Percentiles rank a stretch among this genome's conserved stretches.
These are phyloP conservation scores for Sclerotinia minor DNA, from an alignment of 2,329 filamentous ascomycete genomes.

Conservation along the genomic window DNA sequence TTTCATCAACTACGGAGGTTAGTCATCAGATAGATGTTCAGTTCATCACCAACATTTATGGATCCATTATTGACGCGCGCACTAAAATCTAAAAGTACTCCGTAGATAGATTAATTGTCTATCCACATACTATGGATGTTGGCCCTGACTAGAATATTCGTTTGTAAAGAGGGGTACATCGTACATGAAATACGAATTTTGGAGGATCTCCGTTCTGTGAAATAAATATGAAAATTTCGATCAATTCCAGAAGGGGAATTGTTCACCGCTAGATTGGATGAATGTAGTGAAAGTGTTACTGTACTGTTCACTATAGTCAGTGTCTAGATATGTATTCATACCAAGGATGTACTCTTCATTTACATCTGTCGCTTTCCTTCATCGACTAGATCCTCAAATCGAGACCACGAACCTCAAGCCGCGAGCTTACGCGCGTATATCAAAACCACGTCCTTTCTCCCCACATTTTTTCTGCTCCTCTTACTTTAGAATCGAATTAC, in stretches of 20 bases:
- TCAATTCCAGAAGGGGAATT: neutral
- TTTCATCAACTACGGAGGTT: neutral
- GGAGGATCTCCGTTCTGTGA: neutral
- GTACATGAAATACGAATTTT: conserved; percentile 5
- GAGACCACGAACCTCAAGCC: neutral
- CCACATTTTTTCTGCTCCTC: neutral
- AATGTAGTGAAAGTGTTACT: neutral
- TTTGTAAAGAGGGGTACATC: too few relatives aligned
- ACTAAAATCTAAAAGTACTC: neutral
- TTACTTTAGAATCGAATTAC: too few relatives aligned
- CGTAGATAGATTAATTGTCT: neutral
- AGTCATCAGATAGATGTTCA: too few relatives aligned
- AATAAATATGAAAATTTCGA: conserved; percentile 11
- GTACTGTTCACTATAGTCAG: neutral
- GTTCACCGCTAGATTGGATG: conserved; percentile 10
- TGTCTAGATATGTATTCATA: neutral
- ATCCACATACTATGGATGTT: neutral
- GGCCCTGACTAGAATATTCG: neutral
- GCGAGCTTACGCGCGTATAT: neutral
- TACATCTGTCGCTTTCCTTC: neutral
- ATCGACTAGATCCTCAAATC: neutral
- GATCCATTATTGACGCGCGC: conserved; percentile 10
- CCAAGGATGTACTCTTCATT: too few relatives aligned
- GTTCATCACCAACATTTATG: conserved; percentile 10
- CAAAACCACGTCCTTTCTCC: neutral